Evolutionary conservation across 371 early-diverging fungal genomes (phyloP), one percentile per base, ranked within the genome.

Genomic region (Rhizomucor pusillus): DNA sequence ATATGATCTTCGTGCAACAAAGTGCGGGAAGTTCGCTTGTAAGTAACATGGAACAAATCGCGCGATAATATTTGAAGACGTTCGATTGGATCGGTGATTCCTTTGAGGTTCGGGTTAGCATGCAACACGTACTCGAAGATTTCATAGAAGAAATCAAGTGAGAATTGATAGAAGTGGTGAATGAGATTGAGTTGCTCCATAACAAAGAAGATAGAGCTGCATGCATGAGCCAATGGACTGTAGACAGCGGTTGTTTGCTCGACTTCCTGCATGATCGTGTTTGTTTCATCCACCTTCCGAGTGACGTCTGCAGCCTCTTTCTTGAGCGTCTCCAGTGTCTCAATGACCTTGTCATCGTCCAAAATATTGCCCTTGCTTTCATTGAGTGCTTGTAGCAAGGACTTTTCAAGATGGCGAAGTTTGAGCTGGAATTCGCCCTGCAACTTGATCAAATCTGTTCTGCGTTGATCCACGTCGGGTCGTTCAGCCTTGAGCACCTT

Each of bases 81-180:
- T 58, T 83, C 78, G 5, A 56, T 69, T 55, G 86, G 82, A 56
- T 93, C 97, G 19, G 80, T 78, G 20, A 92, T 64, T 18, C 81
- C 83, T 40, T 81, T 73, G 51, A 95, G 79, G 24, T 82, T 80
- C 1, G 82, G 81, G 62, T 95, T 94, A 19, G 84, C 79, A 62
- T 90, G 90, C 9, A 99, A 78, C 0, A 94, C 89, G 59, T 71
- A 84, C 61, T 90, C 79, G 81, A 99, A 98, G 52, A 98, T 94
- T 49, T 91, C 89, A 55, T 91, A 84, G 73, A 98, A 99, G 76
- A 94, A 97, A 61, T 93, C 94, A 43, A 99, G 86, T 19, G 99
- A 95, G 80, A 99, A 97, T 72, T 97, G 97, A 67, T 99, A 99
- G 74, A 95, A 97, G 71, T 92, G 89, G 57, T 98, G 82, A 45